Base-by-base conservation (phyloP, 2,329 filamentous ascomycete genomes). In the Aspergillus clavatus region DNA sequence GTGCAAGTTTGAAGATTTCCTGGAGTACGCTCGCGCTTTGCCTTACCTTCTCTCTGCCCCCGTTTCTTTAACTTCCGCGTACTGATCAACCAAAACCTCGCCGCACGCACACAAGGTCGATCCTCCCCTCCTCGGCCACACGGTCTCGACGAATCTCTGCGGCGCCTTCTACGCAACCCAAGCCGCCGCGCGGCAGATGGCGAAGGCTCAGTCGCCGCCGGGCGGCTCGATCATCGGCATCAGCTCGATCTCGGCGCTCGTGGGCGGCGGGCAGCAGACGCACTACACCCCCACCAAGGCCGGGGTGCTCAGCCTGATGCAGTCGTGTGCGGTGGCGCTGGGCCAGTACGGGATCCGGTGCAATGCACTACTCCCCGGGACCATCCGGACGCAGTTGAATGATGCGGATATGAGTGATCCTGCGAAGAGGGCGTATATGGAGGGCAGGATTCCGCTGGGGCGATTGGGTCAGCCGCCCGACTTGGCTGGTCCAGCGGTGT, bases 221-320 rank as follows among this genome's bases (percentile, higher is more conserved):
- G 87, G 89, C 12, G 89, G 89, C 26, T 84, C 81, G 57, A 93
- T 95, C 59, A 91, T 71, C 28, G 69, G 66, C 1, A 64, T 72
- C 12, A 67, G 64, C 38, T 65, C 66, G 4, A 71, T 72, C 42
- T 68, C 67, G 2, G 62, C 68, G 4, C 60, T 70, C 3, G 67
- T 72, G 1, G 89, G 89, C 28, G 89, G 88, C 35, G 86, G 83
- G 0, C 73, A 77, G 38, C 89, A 94, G 71, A 83, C 81, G 21
- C 89, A 95, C 63, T 95, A 94, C 69, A 94, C 89, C 12, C 87
- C 89, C 7, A 94, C 89, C 12, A 95, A 95, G 68, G 88, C 89
- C 0, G 89, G 87, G 2, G 78, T 95, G 2, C 63, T 87, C 28
- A 86, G 81, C 38, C 74, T 95, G 36, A 93, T 94, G 80, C 89